A percentile compares a stretch with the other conserved stretches of the same genome.
Conservation (phyloP, 192 early-diverging fungal species). For the Oehlia diaphana region DNA sequence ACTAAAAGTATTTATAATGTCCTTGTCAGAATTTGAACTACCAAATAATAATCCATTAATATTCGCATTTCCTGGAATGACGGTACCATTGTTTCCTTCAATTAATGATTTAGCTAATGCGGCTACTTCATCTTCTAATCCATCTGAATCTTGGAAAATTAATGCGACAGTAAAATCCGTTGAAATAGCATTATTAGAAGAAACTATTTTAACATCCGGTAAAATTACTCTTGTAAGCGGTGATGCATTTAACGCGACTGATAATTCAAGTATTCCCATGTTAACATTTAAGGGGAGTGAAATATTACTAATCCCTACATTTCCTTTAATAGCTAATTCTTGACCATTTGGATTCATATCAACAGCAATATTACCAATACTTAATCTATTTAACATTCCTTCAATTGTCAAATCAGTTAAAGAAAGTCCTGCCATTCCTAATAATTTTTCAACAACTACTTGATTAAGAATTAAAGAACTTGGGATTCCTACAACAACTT, state of each 20-base stretch:
- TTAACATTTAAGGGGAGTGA: neutral
- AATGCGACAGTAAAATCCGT: neutral
- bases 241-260: neutral
- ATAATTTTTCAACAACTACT: neutral
- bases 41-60: slow-evolving; percentile 1
- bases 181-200: neutral
- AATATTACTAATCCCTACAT: neutral
- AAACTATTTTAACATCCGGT: neutral
- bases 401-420: neutral
- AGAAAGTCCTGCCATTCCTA: neutral
- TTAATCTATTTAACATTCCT: neutral
- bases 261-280: neutral
- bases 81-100: neutral
- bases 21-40: neutral
- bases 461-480: neutral
- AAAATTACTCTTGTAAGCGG: neutral
- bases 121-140: neutral
- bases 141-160: neutral
- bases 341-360: neutral
- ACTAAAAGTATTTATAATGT: neutral
- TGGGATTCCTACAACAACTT: neutral
- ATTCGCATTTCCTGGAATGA: slow-evolving; percentile 1
- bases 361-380: neutral
- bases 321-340: neutral
- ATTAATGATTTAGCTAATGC: neutral